Conservation (phyloP, 441 rosid genomes). For the Isatis lusitanica region DNA sequence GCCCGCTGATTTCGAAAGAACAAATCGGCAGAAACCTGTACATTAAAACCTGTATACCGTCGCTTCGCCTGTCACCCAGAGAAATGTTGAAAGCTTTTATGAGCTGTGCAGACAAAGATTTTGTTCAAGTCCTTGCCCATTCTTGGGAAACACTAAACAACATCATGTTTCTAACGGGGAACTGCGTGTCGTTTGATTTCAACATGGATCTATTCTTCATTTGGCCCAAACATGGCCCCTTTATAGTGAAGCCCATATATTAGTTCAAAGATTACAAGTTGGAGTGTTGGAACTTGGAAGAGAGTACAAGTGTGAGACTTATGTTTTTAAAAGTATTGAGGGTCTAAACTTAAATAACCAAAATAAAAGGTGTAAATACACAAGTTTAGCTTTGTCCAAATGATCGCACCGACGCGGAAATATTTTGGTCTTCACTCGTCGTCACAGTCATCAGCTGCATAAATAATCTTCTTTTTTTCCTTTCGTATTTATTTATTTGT, state of each 20-base stretch:
- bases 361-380: neutral
- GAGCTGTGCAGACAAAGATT: neutral
- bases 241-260: neutral
- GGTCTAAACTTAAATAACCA: neutral
- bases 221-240: neutral
- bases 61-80: neutral
- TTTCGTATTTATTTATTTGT: neutral
- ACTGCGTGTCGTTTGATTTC: slow-evolving; percentile 2
- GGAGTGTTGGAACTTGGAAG: neutral
- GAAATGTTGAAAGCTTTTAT: neutral
- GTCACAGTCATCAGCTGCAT: neutral
- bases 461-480: neutral
- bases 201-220: neutral
- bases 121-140: neutral
- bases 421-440: neutral
- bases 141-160: neutral
- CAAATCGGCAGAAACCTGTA: neutral
- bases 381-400: neutral
- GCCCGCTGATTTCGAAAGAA: neutral
- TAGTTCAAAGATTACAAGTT: neutral
- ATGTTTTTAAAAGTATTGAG: neutral
- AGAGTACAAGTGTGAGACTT: neutral
- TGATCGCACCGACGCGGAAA: slow-evolving; percentile 32
- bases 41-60: too few relatives aligned
- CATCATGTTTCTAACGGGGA: neutral